These are phyloP conservation scores for Termitomyces sp. DNA, from an alignment of 768 basidiomycete species.

Conservation along the genomic window DNA sequence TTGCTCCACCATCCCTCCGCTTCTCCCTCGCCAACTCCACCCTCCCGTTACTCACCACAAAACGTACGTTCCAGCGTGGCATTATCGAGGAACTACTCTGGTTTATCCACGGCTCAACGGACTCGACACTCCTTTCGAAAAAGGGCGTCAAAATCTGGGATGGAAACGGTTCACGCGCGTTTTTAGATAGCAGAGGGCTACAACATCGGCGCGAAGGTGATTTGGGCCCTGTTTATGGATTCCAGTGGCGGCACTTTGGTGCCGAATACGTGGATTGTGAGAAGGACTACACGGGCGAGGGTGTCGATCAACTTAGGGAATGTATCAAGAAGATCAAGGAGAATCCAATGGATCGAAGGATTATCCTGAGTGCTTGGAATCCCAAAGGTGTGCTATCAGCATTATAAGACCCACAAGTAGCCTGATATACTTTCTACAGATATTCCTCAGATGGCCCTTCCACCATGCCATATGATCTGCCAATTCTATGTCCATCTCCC, in stretches of 20 bases:
- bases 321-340: slow-evolving; percentile 91
- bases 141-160: slow-evolving; percentile 98
- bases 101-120: slow-evolving; percentile 87
- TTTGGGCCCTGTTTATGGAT: slow-evolving; percentile 95
- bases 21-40: slow-evolving; percentile 78
- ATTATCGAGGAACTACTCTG: slow-evolving; percentile 94
- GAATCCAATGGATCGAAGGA: slow-evolving; percentile 89
- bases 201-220: slow-evolving; percentile 85
- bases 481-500: slow-evolving; percentile 98
- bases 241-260: slow-evolving; percentile 96
- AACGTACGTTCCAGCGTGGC: slow-evolving; percentile 88
- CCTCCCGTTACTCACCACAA: slow-evolving; percentile 91
- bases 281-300: slow-evolving; percentile 72
- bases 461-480: slow-evolving; percentile 98
- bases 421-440: slow-evolving; percentile 43
- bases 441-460: slow-evolving; percentile 91
- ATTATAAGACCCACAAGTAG: background rate
- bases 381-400: slow-evolving; percentile 71
- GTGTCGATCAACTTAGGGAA: slow-evolving; percentile 89
- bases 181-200: slow-evolving; percentile 83
- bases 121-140: slow-evolving; percentile 67
- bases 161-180: slow-evolving; percentile 88
- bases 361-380: slow-evolving; percentile 97
- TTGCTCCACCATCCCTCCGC: slow-evolving; percentile 86
- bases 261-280: slow-evolving; percentile 77